A percentile compares a stretch with the other conserved stretches of the same genome.
Evolutionary conservation across 139 green algal species (phyloP).

Genomic region (Spirogloea muscicola): DNA sequence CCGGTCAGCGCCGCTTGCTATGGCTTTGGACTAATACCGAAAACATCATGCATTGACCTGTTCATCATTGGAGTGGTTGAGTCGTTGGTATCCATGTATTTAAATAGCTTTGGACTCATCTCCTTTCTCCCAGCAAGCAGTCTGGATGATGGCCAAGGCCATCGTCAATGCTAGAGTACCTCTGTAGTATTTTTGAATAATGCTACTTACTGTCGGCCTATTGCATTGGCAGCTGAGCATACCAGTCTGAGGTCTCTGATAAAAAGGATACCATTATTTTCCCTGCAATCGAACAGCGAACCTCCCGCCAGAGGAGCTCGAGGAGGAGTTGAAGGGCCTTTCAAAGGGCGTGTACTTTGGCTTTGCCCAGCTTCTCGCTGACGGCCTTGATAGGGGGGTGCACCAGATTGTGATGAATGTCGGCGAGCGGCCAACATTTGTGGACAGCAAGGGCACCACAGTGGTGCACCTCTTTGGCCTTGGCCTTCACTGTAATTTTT

Average conservation of each 20-base stretch:
- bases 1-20: slow-evolving; percentile 32
- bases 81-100: not conserved
- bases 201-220: not conserved
- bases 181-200: not conserved
- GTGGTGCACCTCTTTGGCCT: slow-evolving; percentile 12
- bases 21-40: not conserved
- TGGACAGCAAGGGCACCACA: slow-evolving; percentile 50
- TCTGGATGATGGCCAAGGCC: too few species aligned
- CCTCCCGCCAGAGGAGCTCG: slow-evolving; percentile 49
- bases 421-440: slow-evolving; percentile 78
- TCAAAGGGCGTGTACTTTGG: slow-evolving; percentile 87
- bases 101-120: too few species aligned
- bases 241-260: not conserved
- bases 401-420: slow-evolving; percentile 93
- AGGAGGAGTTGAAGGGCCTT: slow-evolving; percentile 53
- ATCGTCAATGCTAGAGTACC: not conserved
- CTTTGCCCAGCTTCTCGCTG: slow-evolving; percentile 47
- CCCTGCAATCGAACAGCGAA: slow-evolving; percentile 23
- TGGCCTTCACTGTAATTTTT: not conserved
- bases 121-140: too few species aligned
- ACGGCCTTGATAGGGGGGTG: slow-evolving; percentile 52
- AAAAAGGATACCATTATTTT: not conserved
- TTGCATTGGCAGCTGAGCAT: too few species aligned
- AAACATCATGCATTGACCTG: not conserved
- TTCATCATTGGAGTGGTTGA: not conserved